A percentile compares a stretch with the other conserved stretches of the same genome.
phyloP scores from a whole-genome alignment of 371 early-diverging fungal species.

The Sporodiniella umbellata region DNA sequence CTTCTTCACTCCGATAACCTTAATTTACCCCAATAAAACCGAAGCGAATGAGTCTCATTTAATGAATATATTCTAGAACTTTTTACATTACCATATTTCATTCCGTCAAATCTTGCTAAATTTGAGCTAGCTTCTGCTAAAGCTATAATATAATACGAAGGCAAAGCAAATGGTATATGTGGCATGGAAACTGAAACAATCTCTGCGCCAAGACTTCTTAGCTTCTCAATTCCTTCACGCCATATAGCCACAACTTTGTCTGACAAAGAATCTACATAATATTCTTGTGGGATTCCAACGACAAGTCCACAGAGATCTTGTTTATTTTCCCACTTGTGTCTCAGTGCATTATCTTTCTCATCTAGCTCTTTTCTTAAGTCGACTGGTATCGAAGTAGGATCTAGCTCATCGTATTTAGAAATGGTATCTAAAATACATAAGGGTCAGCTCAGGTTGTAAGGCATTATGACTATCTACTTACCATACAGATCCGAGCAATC shows the following conservation, averaged over 20 bases:
- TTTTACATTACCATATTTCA: constrained; percentile 67
- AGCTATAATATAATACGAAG: constrained; percentile 87
- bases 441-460: background rate
- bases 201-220: constrained; percentile 63
- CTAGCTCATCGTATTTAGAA: constrained; percentile 53
- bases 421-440: constrained; percentile 43
- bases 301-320: constrained; percentile 51
- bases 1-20: constrained; percentile 40
- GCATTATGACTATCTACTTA: constrained; percentile 11
- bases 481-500: constrained; percentile 57
- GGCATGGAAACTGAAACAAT: constrained; percentile 73
- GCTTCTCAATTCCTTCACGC: constrained; percentile 53
- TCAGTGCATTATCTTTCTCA: constrained; percentile 20
- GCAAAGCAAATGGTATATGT: constrained; percentile 66
- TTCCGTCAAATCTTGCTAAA: constrained; percentile 85
- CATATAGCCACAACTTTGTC: constrained; percentile 52
- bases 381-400: constrained; percentile 55
- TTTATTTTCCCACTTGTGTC: constrained; percentile 18
- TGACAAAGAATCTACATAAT: constrained; percentile 71
- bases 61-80: background rate
- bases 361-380: constrained; percentile 21
- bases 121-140: constrained; percentile 92
- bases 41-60: background rate
- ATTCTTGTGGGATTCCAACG: constrained; percentile 80
- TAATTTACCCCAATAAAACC: background rate